These are phyloP conservation scores for Hypoxylon sp. DNA, from an alignment of 2,329 filamentous ascomycete species.

Conservation along the genomic window DNA sequence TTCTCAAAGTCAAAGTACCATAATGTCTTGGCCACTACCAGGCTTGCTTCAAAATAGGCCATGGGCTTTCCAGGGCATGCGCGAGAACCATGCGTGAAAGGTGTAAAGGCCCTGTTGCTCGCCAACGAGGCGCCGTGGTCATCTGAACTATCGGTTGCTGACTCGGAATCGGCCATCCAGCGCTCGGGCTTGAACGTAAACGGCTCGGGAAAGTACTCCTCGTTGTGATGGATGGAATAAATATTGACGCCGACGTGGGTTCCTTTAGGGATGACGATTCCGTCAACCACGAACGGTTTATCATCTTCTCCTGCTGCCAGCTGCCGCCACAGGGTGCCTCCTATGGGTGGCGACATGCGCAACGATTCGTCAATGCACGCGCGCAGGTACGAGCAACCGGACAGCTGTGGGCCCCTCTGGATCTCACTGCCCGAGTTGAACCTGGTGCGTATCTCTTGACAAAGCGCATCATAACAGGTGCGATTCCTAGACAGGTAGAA, in stretches of 20 bases:
- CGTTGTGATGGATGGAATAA: slow-evolving; percentile 30
- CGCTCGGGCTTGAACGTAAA: background rate
- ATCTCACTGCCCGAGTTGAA: slow-evolving; percentile 27
- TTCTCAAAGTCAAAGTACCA: background rate
- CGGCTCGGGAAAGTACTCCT: background rate
- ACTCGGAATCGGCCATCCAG: too few species aligned
- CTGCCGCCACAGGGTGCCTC: slow-evolving; percentile 27
- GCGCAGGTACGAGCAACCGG: slow-evolving; percentile 28
- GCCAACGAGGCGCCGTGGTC: too few species aligned
- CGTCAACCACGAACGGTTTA: slow-evolving; percentile 19
- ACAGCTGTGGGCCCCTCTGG: slow-evolving; percentile 1
- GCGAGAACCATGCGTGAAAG: background rate
- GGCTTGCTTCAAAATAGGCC: background rate
- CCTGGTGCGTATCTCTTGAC: slow-evolving; percentile 25
- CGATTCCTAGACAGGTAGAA: slow-evolving; percentile 40
- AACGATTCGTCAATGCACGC: slow-evolving; percentile 37
- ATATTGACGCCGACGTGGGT: slow-evolving; percentile 17
- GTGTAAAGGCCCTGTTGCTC: background rate
- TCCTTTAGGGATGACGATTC: slow-evolving; percentile 20
- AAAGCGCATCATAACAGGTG: slow-evolving; percentile 25
- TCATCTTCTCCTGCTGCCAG: background rate
- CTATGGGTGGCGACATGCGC: slow-evolving; percentile 29
- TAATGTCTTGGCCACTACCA: background rate
- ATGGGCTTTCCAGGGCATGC: slow-evolving; percentile 8
- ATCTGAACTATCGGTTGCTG: too few species aligned